Percentiles rank a stretch among this genome's conserved stretches.
Evolutionary conservation across 1,284 basidiomycete genomes (phyloP).

Genomic region (Waitea zeae): DNA sequence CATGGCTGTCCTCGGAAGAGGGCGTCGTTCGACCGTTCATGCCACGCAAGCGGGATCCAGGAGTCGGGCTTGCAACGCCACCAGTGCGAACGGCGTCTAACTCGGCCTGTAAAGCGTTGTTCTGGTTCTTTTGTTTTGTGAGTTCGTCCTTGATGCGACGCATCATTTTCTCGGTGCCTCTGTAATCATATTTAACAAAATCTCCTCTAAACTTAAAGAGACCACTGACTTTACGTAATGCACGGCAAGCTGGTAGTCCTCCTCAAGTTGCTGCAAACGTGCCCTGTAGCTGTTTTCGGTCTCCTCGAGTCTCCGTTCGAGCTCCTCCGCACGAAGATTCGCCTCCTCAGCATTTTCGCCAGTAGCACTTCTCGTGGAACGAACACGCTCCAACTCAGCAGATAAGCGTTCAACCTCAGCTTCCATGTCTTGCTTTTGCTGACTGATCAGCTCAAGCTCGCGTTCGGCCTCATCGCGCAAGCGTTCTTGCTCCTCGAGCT

Average conservation of each 20-base stretch:
- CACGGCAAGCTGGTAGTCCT: constrained; percentile 88
- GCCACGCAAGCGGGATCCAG: constrained; percentile 28
- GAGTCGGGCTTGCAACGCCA: constrained; percentile 24
- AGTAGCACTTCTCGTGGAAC: constrained; percentile 33
- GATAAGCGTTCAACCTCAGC: constrained; percentile 46
- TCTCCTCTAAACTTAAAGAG: constrained; percentile 5
- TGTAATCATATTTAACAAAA: constrained; percentile 17
- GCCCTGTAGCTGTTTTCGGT: constrained; percentile 64
- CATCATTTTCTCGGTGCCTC: constrained; percentile 98
- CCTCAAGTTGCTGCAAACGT: constrained; percentile 73
- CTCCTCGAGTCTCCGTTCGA: constrained; percentile 63
- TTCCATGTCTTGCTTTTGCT: constrained; percentile 59
- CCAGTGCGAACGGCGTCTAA: constrained; percentile 49
- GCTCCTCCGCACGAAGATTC: constrained; percentile 43
- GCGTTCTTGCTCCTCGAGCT: constrained; percentile 54
- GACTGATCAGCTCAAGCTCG: constrained; percentile 44
- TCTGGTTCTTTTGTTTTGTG: constrained; percentile 74
- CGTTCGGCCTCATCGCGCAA: constrained; percentile 60
- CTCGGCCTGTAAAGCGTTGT: constrained; percentile 64
- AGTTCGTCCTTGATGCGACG: constrained; percentile 92
- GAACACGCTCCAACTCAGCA: constrained; percentile 45
- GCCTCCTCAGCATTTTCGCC: constrained; percentile 12
- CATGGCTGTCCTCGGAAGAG: constrained; percentile 52
- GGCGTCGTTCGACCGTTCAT: constrained; percentile 73
- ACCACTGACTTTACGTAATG: constrained; percentile 74